Conservation (phyloP, 129 eudicot species). For the Scalesia atractyloides region DNA sequence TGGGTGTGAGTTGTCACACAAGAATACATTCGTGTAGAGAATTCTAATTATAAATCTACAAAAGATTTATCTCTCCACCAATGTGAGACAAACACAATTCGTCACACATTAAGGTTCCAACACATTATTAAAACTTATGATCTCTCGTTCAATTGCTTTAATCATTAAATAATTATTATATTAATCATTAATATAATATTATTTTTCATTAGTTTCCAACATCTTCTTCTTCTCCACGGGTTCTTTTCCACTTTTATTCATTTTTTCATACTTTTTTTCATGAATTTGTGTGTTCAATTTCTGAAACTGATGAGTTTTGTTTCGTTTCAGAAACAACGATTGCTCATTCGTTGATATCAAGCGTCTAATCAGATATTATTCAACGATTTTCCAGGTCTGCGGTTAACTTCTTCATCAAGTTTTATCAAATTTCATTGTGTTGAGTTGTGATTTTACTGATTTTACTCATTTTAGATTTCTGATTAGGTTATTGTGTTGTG, state of each 20-base stretch:
- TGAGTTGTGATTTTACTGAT: neutral
- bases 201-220: too few species aligned
- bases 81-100: too few species aligned
- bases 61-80: too few species aligned
- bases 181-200: too few species aligned
- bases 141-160: too few species aligned
- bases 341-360: slow-evolving; percentile 41
- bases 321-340: slow-evolving; percentile 33
- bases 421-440: neutral
- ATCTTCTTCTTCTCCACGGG: slow-evolving; percentile 58
- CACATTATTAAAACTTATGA: too few species aligned
- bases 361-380: slow-evolving; percentile 43
- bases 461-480: too few species aligned
- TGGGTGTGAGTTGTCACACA: too few species aligned
- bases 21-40: too few species aligned
- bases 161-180: too few species aligned
- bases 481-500: neutral
- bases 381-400: slow-evolving; percentile 42
- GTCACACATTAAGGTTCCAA: too few species aligned
- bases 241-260: slow-evolving; percentile 1
- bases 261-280: neutral
- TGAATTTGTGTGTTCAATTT: neutral
- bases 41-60: too few species aligned
- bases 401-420: neutral
- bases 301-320: neutral